phyloP scores from a whole-genome alignment of 192 early-diverging fungal genomes.

The Gonapodya sp. region DNA sequence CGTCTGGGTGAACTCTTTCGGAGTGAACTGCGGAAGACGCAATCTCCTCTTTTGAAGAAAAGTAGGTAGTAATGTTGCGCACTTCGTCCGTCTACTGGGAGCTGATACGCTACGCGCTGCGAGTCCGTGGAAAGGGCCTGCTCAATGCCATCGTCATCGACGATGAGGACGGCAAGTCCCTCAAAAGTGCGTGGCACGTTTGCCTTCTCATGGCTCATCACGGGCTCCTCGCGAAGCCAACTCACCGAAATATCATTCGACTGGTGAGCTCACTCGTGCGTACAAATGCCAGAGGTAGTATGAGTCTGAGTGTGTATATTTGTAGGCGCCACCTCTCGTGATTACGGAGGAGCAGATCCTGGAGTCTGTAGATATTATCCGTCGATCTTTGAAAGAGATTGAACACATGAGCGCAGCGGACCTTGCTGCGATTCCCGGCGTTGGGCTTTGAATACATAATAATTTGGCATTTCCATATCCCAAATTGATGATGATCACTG shows the following conservation, averaged over 20 bases:
- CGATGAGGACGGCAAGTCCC: slow-evolving; percentile 13
- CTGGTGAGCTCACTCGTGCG: slow-evolving; percentile 33
- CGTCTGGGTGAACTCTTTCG: slow-evolving; percentile 83
- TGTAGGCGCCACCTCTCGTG: slow-evolving; percentile 6
- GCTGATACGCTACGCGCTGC: no score
- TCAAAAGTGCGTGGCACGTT: slow-evolving; percentile 93
- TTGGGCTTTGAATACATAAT: neutral
- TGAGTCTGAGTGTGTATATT: no score
- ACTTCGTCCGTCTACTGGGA: no score
- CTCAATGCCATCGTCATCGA: slow-evolving; percentile 96
- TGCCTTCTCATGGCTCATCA: slow-evolving; percentile 87
- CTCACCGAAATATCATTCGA: slow-evolving; percentile 96
- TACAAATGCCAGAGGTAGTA: no score
- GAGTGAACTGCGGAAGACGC: slow-evolving; percentile 55
- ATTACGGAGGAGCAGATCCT: slow-evolving; percentile 3
- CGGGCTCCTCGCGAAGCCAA: slow-evolving; percentile 94
- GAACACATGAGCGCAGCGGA: neutral
- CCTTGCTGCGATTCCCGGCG: neutral
- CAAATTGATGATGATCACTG: no score
- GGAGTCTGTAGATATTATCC: neutral
- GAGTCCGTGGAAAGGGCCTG: slow-evolving; percentile 85
- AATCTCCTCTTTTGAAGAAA: slow-evolving; percentile 66
- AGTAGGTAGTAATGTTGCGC: no score
- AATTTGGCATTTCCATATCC: neutral
- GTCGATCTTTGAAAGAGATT: neutral